Base-by-base conservation (phyloP, 129 eudicot species). In the Deinandra increscens region DNA sequence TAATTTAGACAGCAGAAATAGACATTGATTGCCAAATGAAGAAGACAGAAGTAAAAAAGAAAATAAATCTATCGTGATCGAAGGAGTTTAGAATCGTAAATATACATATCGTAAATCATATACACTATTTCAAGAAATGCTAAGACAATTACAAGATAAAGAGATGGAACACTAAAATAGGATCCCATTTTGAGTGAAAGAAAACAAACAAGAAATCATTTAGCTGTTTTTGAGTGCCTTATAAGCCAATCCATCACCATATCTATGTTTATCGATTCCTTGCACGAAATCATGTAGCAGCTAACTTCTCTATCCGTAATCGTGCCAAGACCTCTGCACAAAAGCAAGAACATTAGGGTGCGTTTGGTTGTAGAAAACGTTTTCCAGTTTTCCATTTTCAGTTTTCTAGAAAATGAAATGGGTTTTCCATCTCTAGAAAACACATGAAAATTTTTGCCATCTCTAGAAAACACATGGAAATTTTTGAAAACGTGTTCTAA, bases 261-360 rank as follows among this genome's bases (percentile, higher is more conserved):
- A 72, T 88, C 98, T 18, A 91, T 88, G 94, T 91, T 91, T 31
- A 79, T 70, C 3, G 91, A 84, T n/a, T 91, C 87, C 85, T 91
- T 91, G 87, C 97, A 88, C 11, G 94, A 91, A 64, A 91, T 91
- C 94, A 91, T 91, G 73, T 84, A 91, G 81, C 97, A 91, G 81
- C 91, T 86, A 17, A 91, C 96, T 75, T 91, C 96, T 78, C 96
- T 84, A 62, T 88, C 94, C 4, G 70, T 74, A 36, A 84, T 86
- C 15, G 86, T 74, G 8, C 79, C 84, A 6, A 91, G 84, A 53
- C 82, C 94, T 39, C 98, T 88, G 90, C 53, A 69, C 2, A 33
- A 60, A 38, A 53, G 8, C 4, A 45, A 26, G 60, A 15, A 36
- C 56, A 61, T 60, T 14, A n/a, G n/a, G n/a, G n/a, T n/a, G n/a